Percentiles rank a stretch among this genome's conserved stretches.
phyloP scores from a whole-genome alignment of 1,284 basidiomycete genomes.

The Rugosomyces carneus region DNA sequence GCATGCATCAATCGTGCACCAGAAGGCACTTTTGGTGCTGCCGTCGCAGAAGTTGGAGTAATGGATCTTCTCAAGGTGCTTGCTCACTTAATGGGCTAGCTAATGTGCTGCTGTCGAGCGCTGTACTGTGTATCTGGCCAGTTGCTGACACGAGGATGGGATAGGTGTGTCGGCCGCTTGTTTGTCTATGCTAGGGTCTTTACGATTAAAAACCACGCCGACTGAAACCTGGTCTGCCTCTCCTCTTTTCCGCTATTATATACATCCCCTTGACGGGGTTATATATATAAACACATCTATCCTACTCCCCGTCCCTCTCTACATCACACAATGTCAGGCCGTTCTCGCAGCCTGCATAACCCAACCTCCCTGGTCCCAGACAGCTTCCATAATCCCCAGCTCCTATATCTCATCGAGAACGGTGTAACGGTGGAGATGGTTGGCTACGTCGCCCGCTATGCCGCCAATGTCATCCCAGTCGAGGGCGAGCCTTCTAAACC shows the following conservation, averaged over 20 bases:
- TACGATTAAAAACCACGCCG: constrained; percentile 11
- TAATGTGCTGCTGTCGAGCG: too few species aligned
- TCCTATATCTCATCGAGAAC: constrained; percentile 73
- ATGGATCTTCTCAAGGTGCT: constrained; percentile 73
- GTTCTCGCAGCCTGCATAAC: constrained; percentile 33
- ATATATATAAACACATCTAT: constrained; percentile 18
- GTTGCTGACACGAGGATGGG: too few species aligned
- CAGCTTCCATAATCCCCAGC: constrained; percentile 65
- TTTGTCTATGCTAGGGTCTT: constrained; percentile 16
- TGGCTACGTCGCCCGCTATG: constrained; percentile 64
- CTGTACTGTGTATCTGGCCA: too few species aligned
- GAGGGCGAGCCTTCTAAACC: constrained; percentile 34
- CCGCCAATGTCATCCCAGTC: constrained; percentile 58
- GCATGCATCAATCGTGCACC: constrained; percentile 79
- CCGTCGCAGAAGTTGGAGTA: constrained; percentile 76
- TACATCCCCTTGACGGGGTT: constrained; percentile 24
- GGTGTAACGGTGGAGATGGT: constrained; percentile 83
- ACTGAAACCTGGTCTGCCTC: constrained; percentile 4
- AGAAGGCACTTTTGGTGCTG: constrained; percentile 75
- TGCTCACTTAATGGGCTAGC: too few species aligned
- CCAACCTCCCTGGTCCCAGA: constrained; percentile 68
- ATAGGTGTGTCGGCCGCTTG: constrained; percentile 14
- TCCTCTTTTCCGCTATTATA: constrained; percentile 14
- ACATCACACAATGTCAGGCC: constrained; percentile 14
- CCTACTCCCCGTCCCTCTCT: constrained; percentile 10